Percentiles rank a stretch among this genome's conserved stretches.
Conservation (phyloP, 2,329 filamentous ascomycete genomes). For the Aspergillus hortae region DNA sequence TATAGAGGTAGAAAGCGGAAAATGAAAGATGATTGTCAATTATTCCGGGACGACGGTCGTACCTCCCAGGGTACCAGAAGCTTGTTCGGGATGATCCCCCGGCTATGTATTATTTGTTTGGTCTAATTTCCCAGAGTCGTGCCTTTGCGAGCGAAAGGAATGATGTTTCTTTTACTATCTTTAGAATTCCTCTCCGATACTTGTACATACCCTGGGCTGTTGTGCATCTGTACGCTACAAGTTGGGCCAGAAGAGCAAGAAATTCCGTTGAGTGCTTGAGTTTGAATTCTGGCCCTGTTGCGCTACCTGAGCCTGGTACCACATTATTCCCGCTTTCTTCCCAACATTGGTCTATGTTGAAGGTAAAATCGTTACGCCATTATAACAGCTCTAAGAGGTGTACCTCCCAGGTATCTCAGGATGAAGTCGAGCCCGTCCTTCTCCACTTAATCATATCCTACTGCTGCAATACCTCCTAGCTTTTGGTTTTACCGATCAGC, state of each 20-base stretch:
- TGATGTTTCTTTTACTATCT: constrained; percentile 32
- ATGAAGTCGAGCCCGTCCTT: background rate
- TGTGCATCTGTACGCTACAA: constrained; percentile 38
- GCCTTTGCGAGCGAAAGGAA: constrained; percentile 41
- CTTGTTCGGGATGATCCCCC: constrained; percentile 30
- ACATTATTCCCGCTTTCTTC: constrained; percentile 3
- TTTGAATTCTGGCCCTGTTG: constrained; percentile 16
- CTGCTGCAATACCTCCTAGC: background rate
- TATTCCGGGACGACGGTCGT: constrained; percentile 28
- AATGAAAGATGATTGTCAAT: constrained; percentile 26
- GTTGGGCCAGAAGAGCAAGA: constrained; percentile 37
- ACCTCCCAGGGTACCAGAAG: constrained; percentile 33
- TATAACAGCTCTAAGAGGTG: background rate
- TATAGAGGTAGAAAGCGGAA: constrained; percentile 20
- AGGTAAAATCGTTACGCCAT: constrained; percentile 3
- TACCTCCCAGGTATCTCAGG: background rate
- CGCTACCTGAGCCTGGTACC: constrained; percentile 6
- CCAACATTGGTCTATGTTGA: background rate
- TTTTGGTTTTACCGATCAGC: constrained; percentile 28
- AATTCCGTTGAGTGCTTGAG: constrained; percentile 31
- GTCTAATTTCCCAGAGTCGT: constrained; percentile 39
- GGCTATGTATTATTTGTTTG: constrained; percentile 43
- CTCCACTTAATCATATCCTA: too few species aligned
- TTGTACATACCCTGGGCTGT: constrained; percentile 42
- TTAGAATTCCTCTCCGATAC: constrained; percentile 40